Evolutionary conservation across 176 grass and related monocot species (phyloP), one percentile per base, ranked within the genome.

Genomic region (Cocos nucifera): DNA sequence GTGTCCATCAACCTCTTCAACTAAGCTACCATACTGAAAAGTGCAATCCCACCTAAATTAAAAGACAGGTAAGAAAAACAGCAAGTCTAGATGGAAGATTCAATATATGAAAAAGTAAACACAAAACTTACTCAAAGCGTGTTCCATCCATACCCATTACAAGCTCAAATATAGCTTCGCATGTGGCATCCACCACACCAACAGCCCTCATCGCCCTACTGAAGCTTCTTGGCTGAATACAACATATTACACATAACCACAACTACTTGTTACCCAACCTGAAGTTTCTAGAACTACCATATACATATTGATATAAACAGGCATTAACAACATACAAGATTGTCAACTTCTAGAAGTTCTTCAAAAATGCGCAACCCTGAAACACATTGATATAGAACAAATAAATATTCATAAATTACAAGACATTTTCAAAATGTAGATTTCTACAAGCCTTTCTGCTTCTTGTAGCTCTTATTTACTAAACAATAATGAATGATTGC

Each of bases 1-100:
- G 73, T 97, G 93, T 50, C 93, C 93, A 80, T 97, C 93, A 66
- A 97, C 87, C 81, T 97, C 93, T 77, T 97, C 73, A 63, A 97
- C 87, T 85, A 91, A 79, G 80, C 87, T 91, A 48, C 93, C 93
- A 78, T 85, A 91, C 12, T 78, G 87, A 66, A 97, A 97, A 73
- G 83, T 97, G 76, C 93, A 97, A 67, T 97, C 93, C 93, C 93
- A 97, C 78, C 93, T 97, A 57, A 17, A 79, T 17, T 74, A 28
- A 35, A 54, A 50, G 17, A 56, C 28, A 84, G 6, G 54, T 64
- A 18, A 80, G 24, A 61, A 75, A 68, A 12, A 24, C 57, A 64
- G 19, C 17, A 65, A 24, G 15, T n/a, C 3, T 6, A 64, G 51
- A 54, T 4, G 16, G 25, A 83, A 57, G 69, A 19, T 66, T 15